Evolutionary conservation across 129 eudicot species (phyloP), one percentile per base, ranked within the genome.

Genomic region (Centella asiatica): DNA sequence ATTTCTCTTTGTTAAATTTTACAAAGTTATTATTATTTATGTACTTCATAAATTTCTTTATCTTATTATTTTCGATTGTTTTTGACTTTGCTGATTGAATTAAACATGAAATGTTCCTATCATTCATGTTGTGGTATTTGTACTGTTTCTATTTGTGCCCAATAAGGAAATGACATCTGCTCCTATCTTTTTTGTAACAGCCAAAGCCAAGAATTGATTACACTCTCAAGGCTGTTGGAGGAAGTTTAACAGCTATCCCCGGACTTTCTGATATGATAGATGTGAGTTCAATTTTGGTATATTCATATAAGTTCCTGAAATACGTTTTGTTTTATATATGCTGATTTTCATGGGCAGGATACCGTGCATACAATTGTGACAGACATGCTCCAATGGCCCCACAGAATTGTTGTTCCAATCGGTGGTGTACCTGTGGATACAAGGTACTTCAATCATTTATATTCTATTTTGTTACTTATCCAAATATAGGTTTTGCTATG

Each of bases 311-410:
- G 67, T 45, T 34, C 25, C 32, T 19, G 45, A 22, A 37, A 36
- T 55, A 57, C 46, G 29, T 5, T 18, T 42, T 32, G 45, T 64
- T 20, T 45, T 52, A 6, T 67, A 17, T 13, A 14, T 34, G n/a
- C 2, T 9, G 37, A 36, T 49, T 25, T 31, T 44, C 66, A 15
- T 73, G 52, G 60, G 45, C 37, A 92, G 98, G 98, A 87, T 71
- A 92, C 95, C 40, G 96, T 92, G 40, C 60, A 80, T 25, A 62
- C 98, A 45, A 92, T 92, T 42, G 85, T 92, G 28, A 84, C 80
- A 4, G 98, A 92, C 67, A 92, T 85, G 85, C 94, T 92, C 26
- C 88, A 87, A 69, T 92, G 98, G 98, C 98, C 98, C 13, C 98
- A 92, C 77, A 81, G 98, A 63, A 92, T 92, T 78, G 98, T 92